Base-by-base conservation (phyloP, 108 stramenopile genomes). In the Chaetoceros muelleri region DNA sequence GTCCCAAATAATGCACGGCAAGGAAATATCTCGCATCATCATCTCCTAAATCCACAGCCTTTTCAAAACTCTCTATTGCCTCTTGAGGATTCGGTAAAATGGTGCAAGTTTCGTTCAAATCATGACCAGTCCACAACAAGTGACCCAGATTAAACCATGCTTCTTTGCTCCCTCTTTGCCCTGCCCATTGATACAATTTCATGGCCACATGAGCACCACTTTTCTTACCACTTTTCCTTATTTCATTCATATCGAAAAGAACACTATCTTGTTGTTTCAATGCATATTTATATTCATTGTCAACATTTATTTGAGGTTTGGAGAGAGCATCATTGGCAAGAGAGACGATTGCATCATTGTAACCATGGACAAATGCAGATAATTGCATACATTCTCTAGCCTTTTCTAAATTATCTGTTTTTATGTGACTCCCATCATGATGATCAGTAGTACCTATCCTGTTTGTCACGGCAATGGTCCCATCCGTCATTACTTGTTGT, bases 111-210 rank as follows among this genome's bases (percentile, higher is more conserved):
- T 45, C 47, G 44, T 66, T 64, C 10, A 44, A 28, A 3, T 61
- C 70, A 51, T 67, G 72, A 24, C 72, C 75, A 30, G 77, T 81
- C 85, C 85, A 91, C 16, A 76, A 30, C 40, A 87, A 61, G 31
- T 87, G 75, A 7, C 85, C 89, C 0, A 81, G 68, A 69, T 91
- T 91, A 53, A 67, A 91, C 74, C 72, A 87, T 31, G 81, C 89
- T 46, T 82, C 85, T 8, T 73, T 24, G 13, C 81, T 79, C 10
- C 79, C 81, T 2, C 50, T 61, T 24, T 64, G 29, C 51, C 82
- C 81, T 24, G 81, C 81, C 46, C 53, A 53, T 40, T 72, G 66
- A 51, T 83, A 90, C 0, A 80, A 49, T 28, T 59, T 48, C 19
- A 67, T 63, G 0, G 84, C 81, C 24, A 68, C 13, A 23, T 67